These are phyloP conservation scores for Amphirosellinia nigrospora DNA, from an alignment of 495 filamentous ascomycete genomes.

Conservation along the genomic window DNA sequence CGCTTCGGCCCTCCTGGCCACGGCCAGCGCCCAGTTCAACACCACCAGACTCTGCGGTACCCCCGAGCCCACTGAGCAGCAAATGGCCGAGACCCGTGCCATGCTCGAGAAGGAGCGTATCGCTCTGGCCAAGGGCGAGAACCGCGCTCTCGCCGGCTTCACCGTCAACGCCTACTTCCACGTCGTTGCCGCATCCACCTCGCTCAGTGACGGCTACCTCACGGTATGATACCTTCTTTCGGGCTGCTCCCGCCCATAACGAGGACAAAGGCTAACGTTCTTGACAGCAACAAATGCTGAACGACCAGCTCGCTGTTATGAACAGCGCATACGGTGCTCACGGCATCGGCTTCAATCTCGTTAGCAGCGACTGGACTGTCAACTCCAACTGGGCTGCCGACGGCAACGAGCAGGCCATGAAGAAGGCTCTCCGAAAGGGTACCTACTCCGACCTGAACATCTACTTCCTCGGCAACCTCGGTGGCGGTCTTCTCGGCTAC, in stretches of 20 bases:
- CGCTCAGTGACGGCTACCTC: constrained; percentile 56
- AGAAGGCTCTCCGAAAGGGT: constrained; percentile 63
- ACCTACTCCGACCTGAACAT: constrained; percentile 66
- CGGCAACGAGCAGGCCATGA: constrained; percentile 59
- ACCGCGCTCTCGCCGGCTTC: constrained; percentile 36
- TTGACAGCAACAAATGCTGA: constrained; percentile 42
- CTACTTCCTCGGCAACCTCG: constrained; percentile 64
- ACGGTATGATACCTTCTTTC: constrained; percentile 43
- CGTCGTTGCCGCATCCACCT: constrained; percentile 57
- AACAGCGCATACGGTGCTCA: constrained; percentile 59
- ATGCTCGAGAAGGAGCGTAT: constrained; percentile 38
- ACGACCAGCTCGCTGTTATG: constrained; percentile 52
- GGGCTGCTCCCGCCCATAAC: constrained; percentile 24
- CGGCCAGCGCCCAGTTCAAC: constrained; percentile 36
- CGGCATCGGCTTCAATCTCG: constrained; percentile 60
- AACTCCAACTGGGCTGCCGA: constrained; percentile 63
- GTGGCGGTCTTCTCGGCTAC: constrained; percentile 58
- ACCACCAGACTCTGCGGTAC: constrained; percentile 45
- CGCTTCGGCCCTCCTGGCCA: constrained; percentile 40
- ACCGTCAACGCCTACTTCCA: constrained; percentile 67
- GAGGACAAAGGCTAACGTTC: constrained; percentile 20
- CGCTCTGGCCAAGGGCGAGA: constrained; percentile 33
- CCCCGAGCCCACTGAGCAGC: constrained; percentile 46
- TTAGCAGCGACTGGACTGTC: constrained; percentile 59
- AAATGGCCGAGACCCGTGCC: constrained; percentile 42